Evolutionary conservation across 352 stramenopile species (phyloP), one percentile per base, ranked within the genome.

Genomic region (Halophytophthora polymorphica): DNA sequence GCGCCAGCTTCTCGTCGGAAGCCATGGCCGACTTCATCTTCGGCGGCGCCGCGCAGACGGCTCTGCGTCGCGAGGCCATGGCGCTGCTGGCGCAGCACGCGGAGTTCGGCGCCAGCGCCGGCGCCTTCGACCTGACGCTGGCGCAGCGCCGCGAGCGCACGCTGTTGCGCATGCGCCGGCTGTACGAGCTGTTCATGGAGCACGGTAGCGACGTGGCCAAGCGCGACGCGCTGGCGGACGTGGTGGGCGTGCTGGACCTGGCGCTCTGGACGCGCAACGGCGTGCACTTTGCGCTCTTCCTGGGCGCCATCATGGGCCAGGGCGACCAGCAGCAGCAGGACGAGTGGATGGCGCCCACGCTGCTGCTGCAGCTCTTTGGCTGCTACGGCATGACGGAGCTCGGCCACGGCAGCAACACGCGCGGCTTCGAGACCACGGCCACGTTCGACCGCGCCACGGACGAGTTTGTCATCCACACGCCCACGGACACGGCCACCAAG

Each of bases 381-480:
- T 88, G 71, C 45, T 97, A 93, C 56, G 74, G 72, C 14, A 93
- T 96, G 83, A 97, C 90, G 14, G 90, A 97, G 69, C 77, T 97
- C n/a, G 90, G 90, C 28, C 90, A 97, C 52, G 90, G 90, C 39
- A 93, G 72, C 46, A 90, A 95, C 64, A 85, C 83, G 33, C 68
- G 73, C 25, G 79, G 78, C 12, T 82, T 98, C 41, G 90, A 98
- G 76, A 99, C 96, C 1, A 99, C 94, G 1, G 96, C 96, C 12
- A 98, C 90, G 0, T 99, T 98, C 55, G 57, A 97, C 25, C 64
- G 67, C 22, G 73, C 86, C 13, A 78, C 66, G 1, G 80, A 98
- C 46, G 90, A 96, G 65, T 98, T 96, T 58, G 74, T 98, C 12
- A 92, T 99, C 41, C 71, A 99, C 69, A 96, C 90, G n/a, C 96